Percentiles rank a stretch among this genome's conserved stretches.
These are phyloP conservation scores for Globisporangium paroecandrum DNA, from an alignment of 352 stramenopile genomes.

Conservation along the genomic window DNA sequence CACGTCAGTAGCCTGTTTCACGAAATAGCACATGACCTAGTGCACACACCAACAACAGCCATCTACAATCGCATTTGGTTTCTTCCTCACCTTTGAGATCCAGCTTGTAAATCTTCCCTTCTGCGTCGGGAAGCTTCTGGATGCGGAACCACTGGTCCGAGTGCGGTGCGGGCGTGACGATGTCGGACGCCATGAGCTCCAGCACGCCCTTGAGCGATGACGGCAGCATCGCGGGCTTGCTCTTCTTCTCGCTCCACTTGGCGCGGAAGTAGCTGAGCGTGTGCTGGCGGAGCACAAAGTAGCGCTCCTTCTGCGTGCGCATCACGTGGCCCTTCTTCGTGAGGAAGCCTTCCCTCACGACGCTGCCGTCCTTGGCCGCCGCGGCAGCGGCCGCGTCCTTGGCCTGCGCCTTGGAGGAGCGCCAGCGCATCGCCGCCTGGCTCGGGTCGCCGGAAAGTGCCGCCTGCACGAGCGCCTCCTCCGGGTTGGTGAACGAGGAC, in stretches of 20 bases:
- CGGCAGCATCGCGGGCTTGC: conserved; percentile 19
- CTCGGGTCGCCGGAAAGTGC: conserved; percentile 1
- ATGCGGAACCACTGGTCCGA: conserved; percentile 64
- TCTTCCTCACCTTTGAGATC: conserved; percentile 51
- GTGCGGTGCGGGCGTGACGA: conserved; percentile 43
- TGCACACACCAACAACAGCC: not conserved
- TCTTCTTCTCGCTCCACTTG: conserved; percentile 25
- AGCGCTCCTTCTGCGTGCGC: conserved; percentile 53
- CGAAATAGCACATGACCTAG: not conserved
- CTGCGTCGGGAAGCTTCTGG: conserved; percentile 44
- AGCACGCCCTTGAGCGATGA: conserved; percentile 41
- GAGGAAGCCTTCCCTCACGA: conserved; percentile 40
- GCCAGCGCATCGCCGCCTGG: conserved; percentile 17
- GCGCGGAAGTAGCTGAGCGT: conserved; percentile 45
- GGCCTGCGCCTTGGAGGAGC: conserved; percentile 12
- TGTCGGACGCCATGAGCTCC: conserved; percentile 38
- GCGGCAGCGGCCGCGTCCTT: conserved; percentile 1
- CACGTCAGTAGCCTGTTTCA: not conserved
- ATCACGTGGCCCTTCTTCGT: conserved; percentile 54
- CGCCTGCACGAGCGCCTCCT: conserved; percentile 6
- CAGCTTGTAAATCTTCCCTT: conserved; percentile 59
- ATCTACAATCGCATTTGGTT: not conserved
- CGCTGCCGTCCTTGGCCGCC: conserved; percentile 1
- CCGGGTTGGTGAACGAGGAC: conserved; percentile 10
- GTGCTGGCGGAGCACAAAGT: conserved; percentile 41